phyloP scores from a whole-genome alignment of 208 protist species.

The Trypanosoma rangeli region DNA sequence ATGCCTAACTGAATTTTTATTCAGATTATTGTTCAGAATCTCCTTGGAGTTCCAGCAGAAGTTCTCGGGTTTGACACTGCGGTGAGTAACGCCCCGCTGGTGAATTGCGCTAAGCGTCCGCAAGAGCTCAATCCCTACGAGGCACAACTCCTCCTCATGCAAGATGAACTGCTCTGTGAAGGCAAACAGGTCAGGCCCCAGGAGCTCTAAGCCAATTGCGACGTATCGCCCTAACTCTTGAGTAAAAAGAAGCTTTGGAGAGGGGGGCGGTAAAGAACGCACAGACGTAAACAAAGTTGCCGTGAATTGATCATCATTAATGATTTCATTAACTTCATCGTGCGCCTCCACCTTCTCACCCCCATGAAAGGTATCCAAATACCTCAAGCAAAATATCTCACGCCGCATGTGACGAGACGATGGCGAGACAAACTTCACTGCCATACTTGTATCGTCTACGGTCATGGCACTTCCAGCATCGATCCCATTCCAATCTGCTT shows the following conservation, averaged over 20 bases:
- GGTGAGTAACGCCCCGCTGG: constrained; percentile 22
- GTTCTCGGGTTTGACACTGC: constrained; percentile 36
- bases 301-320: background rate
- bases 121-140: constrained; percentile 34
- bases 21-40: background rate
- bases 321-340: background rate
- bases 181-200: constrained; percentile 32
- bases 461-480: background rate
- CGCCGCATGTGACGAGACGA: constrained; percentile 24
- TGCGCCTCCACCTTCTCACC: background rate
- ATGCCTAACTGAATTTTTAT: background rate
- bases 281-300: background rate
- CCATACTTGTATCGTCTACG: constrained; percentile 2
- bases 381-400: constrained; percentile 25
- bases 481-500: background rate
- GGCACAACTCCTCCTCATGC: constrained; percentile 26
- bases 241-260: constrained; percentile 30
- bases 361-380: constrained; percentile 18
- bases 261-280: constrained; percentile 12
- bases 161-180: constrained; percentile 26
- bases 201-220: constrained; percentile 33
- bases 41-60: constrained; percentile 29
- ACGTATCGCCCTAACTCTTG: constrained; percentile 24
- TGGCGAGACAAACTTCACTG: constrained; percentile 24
- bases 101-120: constrained; percentile 27